Conservation (phyloP, 495 filamentous ascomycete species). For the Pyronema domesticum region DNA sequence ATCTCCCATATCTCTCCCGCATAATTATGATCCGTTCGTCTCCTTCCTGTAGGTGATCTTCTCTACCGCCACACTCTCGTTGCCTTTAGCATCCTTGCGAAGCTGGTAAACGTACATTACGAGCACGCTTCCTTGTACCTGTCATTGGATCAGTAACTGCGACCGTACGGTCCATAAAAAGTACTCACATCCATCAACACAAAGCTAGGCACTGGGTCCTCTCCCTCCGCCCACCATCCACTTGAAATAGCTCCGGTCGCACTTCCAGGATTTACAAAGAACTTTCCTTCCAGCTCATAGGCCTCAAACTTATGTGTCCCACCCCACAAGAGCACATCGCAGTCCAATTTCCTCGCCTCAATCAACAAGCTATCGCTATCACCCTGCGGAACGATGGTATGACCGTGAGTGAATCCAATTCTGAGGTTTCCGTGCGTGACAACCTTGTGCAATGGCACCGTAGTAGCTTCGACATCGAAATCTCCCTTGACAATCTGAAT, state of each 20-base stretch:
- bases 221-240: constrained; percentile 50
- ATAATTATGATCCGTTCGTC: constrained; percentile 2
- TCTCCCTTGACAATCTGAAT: constrained; percentile 89
- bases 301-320: constrained; percentile 97
- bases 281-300: constrained; percentile 95
- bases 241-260: constrained; percentile 23
- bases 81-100: constrained; percentile 70
- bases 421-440: constrained; percentile 85
- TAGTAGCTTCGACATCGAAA: constrained; percentile 81
- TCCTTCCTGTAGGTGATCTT: constrained; percentile 96
- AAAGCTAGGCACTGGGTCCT: constrained; percentile 85
- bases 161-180: constrained; percentile 1
- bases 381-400: constrained; percentile 77
- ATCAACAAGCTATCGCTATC: constrained; percentile 86
- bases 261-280: constrained; percentile 89
- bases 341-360: constrained; percentile 86
- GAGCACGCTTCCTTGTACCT: constrained; percentile 96
- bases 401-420: constrained; percentile 92
- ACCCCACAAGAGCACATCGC: constrained; percentile 91
- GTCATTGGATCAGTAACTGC: neutral
- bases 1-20: neutral
- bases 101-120: constrained; percentile 97
- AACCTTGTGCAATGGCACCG: constrained; percentile 78
- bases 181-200: constrained; percentile 93
- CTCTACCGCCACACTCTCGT: constrained; percentile 85